These are phyloP conservation scores for Cyclospora cayetanensis DNA, from an alignment of 169 alveolate species.

Conservation along the genomic window DNA sequence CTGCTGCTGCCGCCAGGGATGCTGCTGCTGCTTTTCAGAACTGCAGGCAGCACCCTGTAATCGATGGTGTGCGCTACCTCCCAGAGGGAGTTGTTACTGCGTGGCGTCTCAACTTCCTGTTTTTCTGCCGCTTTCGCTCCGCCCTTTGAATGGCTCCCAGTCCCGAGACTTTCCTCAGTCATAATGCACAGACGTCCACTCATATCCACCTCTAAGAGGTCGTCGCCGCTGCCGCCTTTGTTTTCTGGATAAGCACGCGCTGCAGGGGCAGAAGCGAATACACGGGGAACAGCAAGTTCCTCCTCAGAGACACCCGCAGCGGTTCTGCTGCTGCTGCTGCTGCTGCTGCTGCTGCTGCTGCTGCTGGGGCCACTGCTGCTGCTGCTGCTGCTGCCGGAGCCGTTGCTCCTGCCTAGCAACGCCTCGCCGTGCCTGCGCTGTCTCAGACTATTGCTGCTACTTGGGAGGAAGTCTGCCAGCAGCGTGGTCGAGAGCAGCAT, in stretches of 20 bases:
- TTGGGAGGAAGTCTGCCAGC: conserved; percentile 29
- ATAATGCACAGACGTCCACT: conserved; percentile 39
- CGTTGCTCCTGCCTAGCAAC: neutral
- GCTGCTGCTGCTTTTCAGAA: conserved; percentile 1
- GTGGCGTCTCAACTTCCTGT: no score
- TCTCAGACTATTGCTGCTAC: neutral
- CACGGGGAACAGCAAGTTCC: conserved; percentile 5
- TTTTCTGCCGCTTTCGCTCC: neutral
- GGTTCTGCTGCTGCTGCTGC: neutral
- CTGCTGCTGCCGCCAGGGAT: conserved; percentile 23
- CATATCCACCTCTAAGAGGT: neutral
- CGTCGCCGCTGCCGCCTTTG: neutral
- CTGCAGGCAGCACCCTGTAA: neutral
- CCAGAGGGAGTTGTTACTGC: conserved; percentile 5
- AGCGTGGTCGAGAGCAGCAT: conserved; percentile 44
- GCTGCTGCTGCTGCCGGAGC: neutral
- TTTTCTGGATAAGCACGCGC: neutral
- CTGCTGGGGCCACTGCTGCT: no score
- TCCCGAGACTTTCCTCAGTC: neutral
- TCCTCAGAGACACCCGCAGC: no score
- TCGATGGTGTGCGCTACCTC: conserved; percentile 30
- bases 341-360: neutral
- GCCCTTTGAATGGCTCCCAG: neutral
- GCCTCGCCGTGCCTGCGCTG: conserved; percentile 4
- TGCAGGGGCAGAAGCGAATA: conserved; percentile 3